Percentiles rank a stretch among this genome's conserved stretches.
These are phyloP conservation scores for Yamagishiella unicocca DNA, from an alignment of 139 green algal species.

Conservation along the genomic window DNA sequence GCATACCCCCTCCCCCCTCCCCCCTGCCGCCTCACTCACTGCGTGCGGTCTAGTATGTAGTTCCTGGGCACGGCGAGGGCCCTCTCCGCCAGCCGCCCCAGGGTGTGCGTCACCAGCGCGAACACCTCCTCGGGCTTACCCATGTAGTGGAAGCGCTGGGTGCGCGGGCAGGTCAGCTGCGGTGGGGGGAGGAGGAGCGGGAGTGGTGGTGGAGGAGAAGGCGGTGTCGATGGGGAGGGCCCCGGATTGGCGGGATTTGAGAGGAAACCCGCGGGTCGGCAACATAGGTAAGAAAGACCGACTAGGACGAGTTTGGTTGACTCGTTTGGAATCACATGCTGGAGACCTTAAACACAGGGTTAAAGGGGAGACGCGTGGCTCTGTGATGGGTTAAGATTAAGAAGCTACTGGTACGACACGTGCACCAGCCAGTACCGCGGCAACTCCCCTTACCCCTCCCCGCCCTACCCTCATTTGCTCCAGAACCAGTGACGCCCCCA, in stretches of 20 bases:
- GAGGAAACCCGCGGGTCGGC: too few species aligned
- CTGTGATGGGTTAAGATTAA: too few species aligned
- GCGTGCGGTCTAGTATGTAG: constrained; percentile 73
- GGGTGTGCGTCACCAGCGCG: constrained; percentile 1
- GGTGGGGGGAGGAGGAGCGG: background rate
- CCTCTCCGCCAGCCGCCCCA: constrained; percentile 38
- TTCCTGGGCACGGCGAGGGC: constrained; percentile 54
- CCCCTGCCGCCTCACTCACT: constrained; percentile 35
- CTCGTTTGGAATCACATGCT: too few species aligned
- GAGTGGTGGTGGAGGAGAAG: background rate
- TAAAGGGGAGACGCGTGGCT: too few species aligned
- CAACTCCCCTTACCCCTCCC: background rate
- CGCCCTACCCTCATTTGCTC: constrained; percentile 62
- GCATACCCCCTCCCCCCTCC: background rate
- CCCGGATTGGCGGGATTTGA: too few species aligned
- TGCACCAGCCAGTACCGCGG: too few species aligned
- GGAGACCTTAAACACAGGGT: too few species aligned
- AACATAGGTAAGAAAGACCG: too few species aligned
- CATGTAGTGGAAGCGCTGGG: constrained; percentile 10
- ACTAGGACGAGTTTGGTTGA: too few species aligned
- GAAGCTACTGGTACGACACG: too few species aligned
- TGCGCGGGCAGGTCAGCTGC: constrained; percentile 29
- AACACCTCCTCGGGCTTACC: constrained; percentile 36
- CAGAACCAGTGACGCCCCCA: constrained; percentile 58
- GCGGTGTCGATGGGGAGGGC: too few species aligned